A percentile compares a stretch with the other conserved stretches of the same genome.
Conservation (phyloP, 345 rosid species). For the Punica granatum region DNA sequence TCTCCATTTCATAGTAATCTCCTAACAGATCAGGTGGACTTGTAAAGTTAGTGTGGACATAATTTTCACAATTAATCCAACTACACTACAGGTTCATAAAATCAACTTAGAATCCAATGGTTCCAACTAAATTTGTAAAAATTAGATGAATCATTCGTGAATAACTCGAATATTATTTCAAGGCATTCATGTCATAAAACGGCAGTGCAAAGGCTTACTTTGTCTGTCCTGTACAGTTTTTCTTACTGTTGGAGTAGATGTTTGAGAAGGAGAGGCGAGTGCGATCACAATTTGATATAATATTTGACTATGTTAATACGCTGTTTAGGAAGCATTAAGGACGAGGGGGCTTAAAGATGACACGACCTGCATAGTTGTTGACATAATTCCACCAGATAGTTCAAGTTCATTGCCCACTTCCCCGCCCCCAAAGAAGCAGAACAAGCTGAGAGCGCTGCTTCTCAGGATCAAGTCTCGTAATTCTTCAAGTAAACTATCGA, state of each 20-base stretch:
- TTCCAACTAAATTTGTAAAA: neutral
- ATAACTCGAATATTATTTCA: neutral
- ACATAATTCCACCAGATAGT: conserved; percentile 73
- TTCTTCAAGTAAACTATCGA: conserved; percentile 47
- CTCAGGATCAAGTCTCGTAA: conserved; percentile 46
- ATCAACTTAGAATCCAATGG: neutral
- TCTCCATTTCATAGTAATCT: conserved; percentile 1
- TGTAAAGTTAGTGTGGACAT: no score
- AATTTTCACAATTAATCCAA: neutral
- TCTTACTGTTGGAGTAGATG: neutral
- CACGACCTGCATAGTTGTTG: conserved; percentile 85
- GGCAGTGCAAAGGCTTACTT: neutral
- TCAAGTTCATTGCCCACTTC: conserved; percentile 19
- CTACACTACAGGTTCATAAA: neutral
- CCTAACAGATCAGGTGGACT: neutral
- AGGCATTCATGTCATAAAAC: neutral
- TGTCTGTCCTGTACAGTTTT: neutral
- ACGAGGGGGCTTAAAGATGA: conserved; percentile 83
- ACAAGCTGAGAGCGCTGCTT: conserved; percentile 45
- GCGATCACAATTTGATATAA: neutral
- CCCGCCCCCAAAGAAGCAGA: conserved; percentile 51
- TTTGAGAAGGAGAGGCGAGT: neutral
- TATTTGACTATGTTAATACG: neutral
- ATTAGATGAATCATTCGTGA: neutral
- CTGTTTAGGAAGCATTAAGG: conserved; percentile 70